Evolutionary conservation across 306 rosid genomes (phyloP).

Genomic region (Prunus fruticosa): DNA sequence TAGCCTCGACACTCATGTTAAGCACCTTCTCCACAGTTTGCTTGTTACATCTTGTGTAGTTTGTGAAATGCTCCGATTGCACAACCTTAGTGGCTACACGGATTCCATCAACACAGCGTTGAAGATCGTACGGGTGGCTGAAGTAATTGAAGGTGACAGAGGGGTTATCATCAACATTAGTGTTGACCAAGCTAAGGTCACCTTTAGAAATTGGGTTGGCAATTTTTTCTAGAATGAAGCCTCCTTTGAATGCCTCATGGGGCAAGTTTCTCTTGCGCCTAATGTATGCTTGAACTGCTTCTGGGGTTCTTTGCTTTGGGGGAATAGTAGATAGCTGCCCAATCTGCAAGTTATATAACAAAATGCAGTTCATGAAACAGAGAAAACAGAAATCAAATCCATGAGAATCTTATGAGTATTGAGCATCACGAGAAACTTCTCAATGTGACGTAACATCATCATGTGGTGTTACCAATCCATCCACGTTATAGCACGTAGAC

Average conservation of each 20-base stretch:
- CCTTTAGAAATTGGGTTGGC: conserved; percentile 70
- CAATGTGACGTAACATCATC: background rate
- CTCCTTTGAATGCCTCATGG: conserved; percentile 76
- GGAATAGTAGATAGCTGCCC: conserved; percentile 93
- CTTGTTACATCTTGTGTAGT: conserved; percentile 50
- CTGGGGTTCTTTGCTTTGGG: conserved; percentile 78
- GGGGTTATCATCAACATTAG: conserved; percentile 78
- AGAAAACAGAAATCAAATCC: background rate
- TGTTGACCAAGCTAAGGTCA: conserved; percentile 53
- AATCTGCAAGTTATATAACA: conserved; percentile 47
- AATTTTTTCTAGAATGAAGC: conserved; percentile 82
- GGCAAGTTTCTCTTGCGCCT: conserved; percentile 60
- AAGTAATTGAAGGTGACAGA: conserved; percentile 87
- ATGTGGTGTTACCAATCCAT: background rate
- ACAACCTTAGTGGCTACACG: conserved; percentile 53
- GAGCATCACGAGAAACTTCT: background rate
- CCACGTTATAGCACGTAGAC: background rate
- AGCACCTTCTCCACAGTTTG: conserved; percentile 58
- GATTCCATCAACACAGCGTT: conserved; percentile 77
- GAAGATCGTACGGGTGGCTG: conserved; percentile 69
- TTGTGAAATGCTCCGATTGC: conserved; percentile 59
- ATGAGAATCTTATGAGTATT: background rate
- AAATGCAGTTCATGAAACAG: background rate
- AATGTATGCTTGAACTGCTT: conserved; percentile 54
- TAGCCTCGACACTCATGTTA: conserved; percentile 61